phyloP scores from a whole-genome alignment of 2,329 filamentous ascomycete genomes.

The Epichloe gansuensis region DNA sequence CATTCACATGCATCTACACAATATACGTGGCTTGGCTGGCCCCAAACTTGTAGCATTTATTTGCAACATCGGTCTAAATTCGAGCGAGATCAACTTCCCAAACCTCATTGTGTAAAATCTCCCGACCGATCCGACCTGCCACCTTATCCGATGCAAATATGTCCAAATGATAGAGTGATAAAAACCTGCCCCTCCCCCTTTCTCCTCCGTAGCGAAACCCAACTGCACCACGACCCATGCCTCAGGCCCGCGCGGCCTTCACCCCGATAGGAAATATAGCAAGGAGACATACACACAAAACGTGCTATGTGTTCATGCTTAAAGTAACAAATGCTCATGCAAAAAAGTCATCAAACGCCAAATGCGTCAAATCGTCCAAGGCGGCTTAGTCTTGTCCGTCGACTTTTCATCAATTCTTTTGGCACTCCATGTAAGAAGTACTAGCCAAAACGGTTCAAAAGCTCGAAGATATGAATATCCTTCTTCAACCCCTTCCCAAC shows the following conservation, averaged over 20 bases:
- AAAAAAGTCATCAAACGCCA: constrained; percentile 9
- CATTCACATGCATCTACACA: not conserved
- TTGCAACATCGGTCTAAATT: not conserved
- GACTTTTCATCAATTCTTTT: not conserved
- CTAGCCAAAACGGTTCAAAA: not conserved
- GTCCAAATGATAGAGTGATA: not conserved
- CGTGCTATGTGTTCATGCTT: constrained; percentile 14
- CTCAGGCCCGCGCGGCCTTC: not conserved
- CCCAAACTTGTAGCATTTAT: not conserved
- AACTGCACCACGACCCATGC: not conserved
- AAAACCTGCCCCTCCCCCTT: not conserved
- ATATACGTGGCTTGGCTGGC: not conserved
- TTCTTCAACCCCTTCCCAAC: not conserved
- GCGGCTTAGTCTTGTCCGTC: not conserved
- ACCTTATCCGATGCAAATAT: not conserved
- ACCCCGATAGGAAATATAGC: not conserved
- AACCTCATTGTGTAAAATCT: not conserved
- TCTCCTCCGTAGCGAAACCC: not conserved
- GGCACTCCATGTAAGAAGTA: not conserved
- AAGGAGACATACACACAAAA: not conserved
- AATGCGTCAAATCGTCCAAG: not conserved
- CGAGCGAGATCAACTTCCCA: not conserved
- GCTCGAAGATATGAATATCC: not conserved
- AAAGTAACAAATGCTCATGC: constrained; percentile 24
- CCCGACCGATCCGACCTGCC: not conserved